Base-by-base conservation (phyloP, 139 green algal species). In the Protoeuglena noctilucae region DNA sequence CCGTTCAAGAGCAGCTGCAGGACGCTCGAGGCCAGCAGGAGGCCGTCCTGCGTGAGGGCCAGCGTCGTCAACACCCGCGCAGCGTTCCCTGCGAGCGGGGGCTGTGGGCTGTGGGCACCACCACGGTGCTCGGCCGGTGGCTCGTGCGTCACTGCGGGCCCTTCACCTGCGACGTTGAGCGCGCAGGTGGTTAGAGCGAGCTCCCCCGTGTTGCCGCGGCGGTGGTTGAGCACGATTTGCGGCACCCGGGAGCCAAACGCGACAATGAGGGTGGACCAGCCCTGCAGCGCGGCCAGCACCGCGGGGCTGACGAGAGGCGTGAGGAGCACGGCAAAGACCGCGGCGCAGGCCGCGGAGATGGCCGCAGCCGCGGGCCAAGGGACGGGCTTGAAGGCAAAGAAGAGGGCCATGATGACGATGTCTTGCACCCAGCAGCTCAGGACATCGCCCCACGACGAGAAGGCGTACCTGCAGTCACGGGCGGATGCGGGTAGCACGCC, bases 161-260 rank as follows among this genome's bases (percentile, higher is more conserved):
- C n/a, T n/a, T n/a, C n/a, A n/a, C n/a, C n/a, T n/a, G n/a, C n/a
- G 9, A 89, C 63, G 46, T 83, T 86, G 27, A 92, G 68, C 5
- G 53, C 26, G 53, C 70, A 81, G 0, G 78, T 82, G 2, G 68
- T 58, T 12, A 76, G 45, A 5, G 68, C 79, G 50, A 92, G 66
- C 69, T 88, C 66, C 0, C 80, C 82, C n/a, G 73, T 68, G 57
- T 86, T 71, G 29, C 82, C 82, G 1, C 78, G 59, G 56, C 56
- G 48, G 6, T 67, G 19, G 62, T 92, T 92, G 19, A 92, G 61
- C 45, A 75, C 43, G 48, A 92, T 86, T 55, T 92, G 80, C 2
- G 79, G 79, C 25, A 89, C n/a, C 9, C 76, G 48, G 5, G 53
- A 67, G 26, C 65, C 65, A 21, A 82, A 27, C 1, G 71, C 62